Evolutionary conservation across 2,329 filamentous ascomycete species (phyloP), one percentile per base, ranked within the genome.

Genomic region (Fusarium sororula): DNA sequence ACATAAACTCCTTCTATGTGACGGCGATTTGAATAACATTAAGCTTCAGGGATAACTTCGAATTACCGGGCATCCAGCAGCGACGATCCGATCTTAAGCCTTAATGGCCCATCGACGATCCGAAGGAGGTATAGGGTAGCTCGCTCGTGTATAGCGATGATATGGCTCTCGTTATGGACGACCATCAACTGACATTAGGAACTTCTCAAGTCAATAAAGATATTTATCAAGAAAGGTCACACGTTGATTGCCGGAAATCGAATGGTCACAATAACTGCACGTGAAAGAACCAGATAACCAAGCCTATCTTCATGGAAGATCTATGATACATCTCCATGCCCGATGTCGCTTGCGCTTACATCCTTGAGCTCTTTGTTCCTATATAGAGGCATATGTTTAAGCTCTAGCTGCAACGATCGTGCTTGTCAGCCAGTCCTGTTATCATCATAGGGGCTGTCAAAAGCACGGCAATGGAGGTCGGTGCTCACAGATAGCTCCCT

Each of bases 181-280:
- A 37, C 13, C 2, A 26, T 15, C 13, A 38, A 22, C 32, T 17
- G 50, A 38, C 7, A 26, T 38, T 17, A 5, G 13, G 20, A 26
- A 15, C 32, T 26, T 37, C 10, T 26, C 18, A 22, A 37, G 5
- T 12, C 24, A 7, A 22, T 15, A 15, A 11, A 6, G 24, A 7
- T 7, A 0, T 18, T 10, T 2, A 50, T 17, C 6, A 24, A 32
- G 22, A 2, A 24, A 18, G 47, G 28, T 1, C 8, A 14, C 11
- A 13, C 8, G 11, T 24, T 24, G 15, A 14, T 24, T 24, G 2
- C 4, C 3, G 11, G 3, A 13, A 24, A 32, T 8, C 6, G 22
- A 7, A 32, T 51, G 11, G 2, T 14, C 22, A 12, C 15, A 51
- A 24, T 12, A 18, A 24, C 5, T 18, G 11, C 18, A 24, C 11